Evolutionary conservation across 306 rosid genomes (phyloP).

Genomic region (Psophocarpus tetragonolobus): DNA sequence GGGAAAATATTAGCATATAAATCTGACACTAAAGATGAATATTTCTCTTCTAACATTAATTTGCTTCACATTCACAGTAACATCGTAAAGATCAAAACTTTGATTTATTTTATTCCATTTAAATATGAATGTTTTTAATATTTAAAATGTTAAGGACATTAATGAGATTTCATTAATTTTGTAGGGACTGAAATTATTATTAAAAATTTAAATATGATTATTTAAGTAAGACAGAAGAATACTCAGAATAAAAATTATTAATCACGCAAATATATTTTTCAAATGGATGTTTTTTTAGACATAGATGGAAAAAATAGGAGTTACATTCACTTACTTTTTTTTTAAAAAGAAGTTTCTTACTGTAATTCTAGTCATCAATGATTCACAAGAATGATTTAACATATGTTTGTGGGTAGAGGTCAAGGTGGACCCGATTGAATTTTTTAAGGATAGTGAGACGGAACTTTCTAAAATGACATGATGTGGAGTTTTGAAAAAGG

Average conservation of each 20-base stretch:
- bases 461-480: slow-evolving; percentile 18
- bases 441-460: not conserved
- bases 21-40: too few species aligned
- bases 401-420: not conserved
- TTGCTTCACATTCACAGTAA: too few species aligned
- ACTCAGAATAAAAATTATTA: not conserved
- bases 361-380: not conserved
- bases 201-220: not conserved
- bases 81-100: too few species aligned
- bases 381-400: not conserved
- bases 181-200: not conserved
- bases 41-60: too few species aligned
- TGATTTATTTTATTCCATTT: too few species aligned
- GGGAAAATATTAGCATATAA: too few species aligned
- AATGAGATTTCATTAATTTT: not conserved
- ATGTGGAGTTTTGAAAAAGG: not conserved
- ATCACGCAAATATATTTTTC: not conserved
- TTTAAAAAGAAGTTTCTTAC: too few species aligned
- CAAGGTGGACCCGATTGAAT: not conserved
- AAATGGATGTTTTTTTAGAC: not conserved
- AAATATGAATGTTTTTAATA: not conserved
- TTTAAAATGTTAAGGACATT: not conserved
- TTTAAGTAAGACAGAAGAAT: not conserved
- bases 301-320: not conserved
- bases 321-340: not conserved